Base-by-base conservation (phyloP, 331 rosid species). In the Ulmus americana region DNA sequence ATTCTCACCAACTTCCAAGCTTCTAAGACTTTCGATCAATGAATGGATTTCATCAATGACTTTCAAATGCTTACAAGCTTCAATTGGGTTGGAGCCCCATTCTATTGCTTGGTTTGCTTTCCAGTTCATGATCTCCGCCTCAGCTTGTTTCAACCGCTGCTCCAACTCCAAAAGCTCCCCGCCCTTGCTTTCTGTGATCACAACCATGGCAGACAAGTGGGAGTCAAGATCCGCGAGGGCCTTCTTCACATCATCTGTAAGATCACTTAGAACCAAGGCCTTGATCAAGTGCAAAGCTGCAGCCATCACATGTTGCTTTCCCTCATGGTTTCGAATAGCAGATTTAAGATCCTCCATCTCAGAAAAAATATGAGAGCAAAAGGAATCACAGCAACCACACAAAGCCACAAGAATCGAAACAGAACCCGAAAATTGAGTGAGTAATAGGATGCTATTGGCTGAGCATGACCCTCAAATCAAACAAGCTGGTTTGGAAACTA, bases 211-310 rank as follows among this genome's bases (percentile, higher is more conserved):
- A 61, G 88, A 83, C 68, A 88, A 65, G n/a, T 78, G 88, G 39
- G 68, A 65, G 63, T 82, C 95, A 14, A 83, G 62, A 74, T 85
- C 86, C 45, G 58, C 48, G 10, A 85, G 80, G 71, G 78, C 70
- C 63, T 74, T 85, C 54, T 76, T 88, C 77, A 85, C 40, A 52
- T 81, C 85, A 61, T 76, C 76, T 8, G 72, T 70, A 5, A 80
- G 55, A 58, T 76, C 78, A 14, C 81, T 80, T 38, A 77, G 63
- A 42, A 81, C 80, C n/a, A 87, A 62, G 10, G 84, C 88, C 80
- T 70, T 83, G 10, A 80, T 64, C 42, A 88, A 56, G 71, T 85
- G 87, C 71, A 77, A 80, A 62, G 83, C 80, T 9, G 95, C 88
- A 44, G 88, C 82, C 46, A 83, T 63, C 64, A 85, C 55, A 47